phyloP scores from a whole-genome alignment of 805 yeast species.

The Ogataea chonburiensis region DNA sequence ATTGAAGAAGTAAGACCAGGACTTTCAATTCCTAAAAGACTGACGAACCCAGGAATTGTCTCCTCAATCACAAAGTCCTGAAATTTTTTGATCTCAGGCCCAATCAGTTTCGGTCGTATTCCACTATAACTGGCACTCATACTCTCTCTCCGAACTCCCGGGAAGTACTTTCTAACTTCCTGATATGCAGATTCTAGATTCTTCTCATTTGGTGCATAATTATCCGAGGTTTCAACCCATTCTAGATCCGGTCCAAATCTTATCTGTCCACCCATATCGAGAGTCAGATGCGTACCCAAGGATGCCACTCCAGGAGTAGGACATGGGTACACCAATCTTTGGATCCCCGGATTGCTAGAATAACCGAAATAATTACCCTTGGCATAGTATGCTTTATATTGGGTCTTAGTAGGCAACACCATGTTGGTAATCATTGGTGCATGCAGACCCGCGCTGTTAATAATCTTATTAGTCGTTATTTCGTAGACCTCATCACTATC shows the following conservation, averaged over 20 bases:
- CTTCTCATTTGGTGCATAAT: slow-evolving; percentile 46
- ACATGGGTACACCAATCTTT: slow-evolving; percentile 72
- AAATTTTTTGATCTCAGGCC: slow-evolving; percentile 46
- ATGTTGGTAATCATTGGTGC: slow-evolving; percentile 73
- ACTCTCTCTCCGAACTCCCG: slow-evolving; percentile 49
- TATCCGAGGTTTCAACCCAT: slow-evolving; percentile 57
- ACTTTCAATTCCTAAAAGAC: slow-evolving; percentile 80
- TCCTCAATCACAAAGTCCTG: slow-evolving; percentile 76
- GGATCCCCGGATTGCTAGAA: slow-evolving; percentile 41
- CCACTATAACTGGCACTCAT: slow-evolving; percentile 74
- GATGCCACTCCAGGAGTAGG: slow-evolving; percentile 72
- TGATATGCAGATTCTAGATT: slow-evolving; percentile 55
- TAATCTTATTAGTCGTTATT: slow-evolving; percentile 53
- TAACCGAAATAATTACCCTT: slow-evolving; percentile 81
- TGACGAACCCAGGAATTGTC: slow-evolving; percentile 75
- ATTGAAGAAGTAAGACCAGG: slow-evolving; percentile 84
- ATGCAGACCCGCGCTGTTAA: slow-evolving; percentile 78
- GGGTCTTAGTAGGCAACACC: slow-evolving; percentile 62
- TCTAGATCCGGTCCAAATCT: slow-evolving; percentile 89
- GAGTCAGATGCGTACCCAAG: slow-evolving; percentile 83
- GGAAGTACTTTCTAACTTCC: slow-evolving; percentile 63
- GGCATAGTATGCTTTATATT: slow-evolving; percentile 62
- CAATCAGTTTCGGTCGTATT: slow-evolving; percentile 73
- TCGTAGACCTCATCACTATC: slow-evolving; percentile 36
- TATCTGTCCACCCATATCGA: slow-evolving; percentile 76